phyloP scores from a whole-genome alignment of 306 rosid species.

The Vigna radiata region DNA sequence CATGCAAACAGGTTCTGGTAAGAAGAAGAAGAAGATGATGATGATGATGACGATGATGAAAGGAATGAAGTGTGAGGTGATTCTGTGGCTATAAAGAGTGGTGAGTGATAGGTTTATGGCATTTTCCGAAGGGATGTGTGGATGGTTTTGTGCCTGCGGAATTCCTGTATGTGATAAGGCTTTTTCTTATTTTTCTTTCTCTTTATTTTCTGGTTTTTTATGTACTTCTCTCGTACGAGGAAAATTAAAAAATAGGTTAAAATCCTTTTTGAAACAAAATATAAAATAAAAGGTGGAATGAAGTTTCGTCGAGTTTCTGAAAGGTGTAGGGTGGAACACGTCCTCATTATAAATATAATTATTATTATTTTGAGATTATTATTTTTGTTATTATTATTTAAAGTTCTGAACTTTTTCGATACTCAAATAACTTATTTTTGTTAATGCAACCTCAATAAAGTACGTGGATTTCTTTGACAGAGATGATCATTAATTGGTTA shows the following conservation, averaged over 20 bases:
- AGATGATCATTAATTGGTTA: not conserved
- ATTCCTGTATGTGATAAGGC: constrained; percentile 54
- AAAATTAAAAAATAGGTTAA: not conserved
- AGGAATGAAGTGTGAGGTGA: constrained; percentile 28
- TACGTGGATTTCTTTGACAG: not conserved
- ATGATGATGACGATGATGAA: constrained; percentile 12
- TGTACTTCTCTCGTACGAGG: not conserved
- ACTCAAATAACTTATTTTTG: not conserved
- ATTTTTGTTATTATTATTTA: not conserved
- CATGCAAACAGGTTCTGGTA: constrained; percentile 38
- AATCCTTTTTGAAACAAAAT: not conserved
- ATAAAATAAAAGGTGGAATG: not conserved
- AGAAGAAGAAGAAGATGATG: no score
- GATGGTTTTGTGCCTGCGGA: constrained; percentile 69
- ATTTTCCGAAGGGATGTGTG: constrained; percentile 58
- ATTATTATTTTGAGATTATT: not conserved
- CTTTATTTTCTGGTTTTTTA: not conserved
- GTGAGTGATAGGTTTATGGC: constrained; percentile 52
- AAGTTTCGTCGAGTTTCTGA: not conserved
- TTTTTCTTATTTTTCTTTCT: not conserved
- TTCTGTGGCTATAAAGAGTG: constrained; percentile 48
- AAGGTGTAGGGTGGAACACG: not conserved
- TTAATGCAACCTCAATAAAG: no score
- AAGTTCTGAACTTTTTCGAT: not conserved
- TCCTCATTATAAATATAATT: not conserved